These are phyloP conservation scores for Symbiodinium natans DNA, from an alignment of 73 alveolate species.

Conservation along the genomic window DNA sequence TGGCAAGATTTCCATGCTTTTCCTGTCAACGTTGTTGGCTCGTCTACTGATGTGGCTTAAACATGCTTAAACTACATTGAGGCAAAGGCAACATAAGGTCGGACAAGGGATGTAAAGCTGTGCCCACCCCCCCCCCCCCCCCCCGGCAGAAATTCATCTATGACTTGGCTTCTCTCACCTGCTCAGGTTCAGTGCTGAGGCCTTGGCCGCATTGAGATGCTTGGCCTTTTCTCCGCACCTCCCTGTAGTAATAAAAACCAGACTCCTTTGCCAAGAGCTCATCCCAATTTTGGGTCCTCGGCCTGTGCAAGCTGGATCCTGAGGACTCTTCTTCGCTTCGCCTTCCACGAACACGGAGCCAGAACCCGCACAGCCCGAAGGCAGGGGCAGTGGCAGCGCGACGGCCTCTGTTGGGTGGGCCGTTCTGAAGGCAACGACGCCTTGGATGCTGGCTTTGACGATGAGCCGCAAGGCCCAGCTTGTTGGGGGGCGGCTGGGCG, in stretches of 20 bases:
- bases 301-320: background rate
- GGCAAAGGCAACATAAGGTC: too few species aligned
- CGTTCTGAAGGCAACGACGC: background rate
- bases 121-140: background rate
- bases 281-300: background rate
- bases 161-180: too few species aligned
- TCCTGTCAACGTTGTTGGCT: too few species aligned
- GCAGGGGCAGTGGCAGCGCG: background rate
- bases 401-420: too few species aligned
- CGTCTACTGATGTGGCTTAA: too few species aligned
- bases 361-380: background rate
- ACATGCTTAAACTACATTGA: too few species aligned
- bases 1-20: too few species aligned
- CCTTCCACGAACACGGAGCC: background rate
- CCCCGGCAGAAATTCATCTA: too few species aligned
- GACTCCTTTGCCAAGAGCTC: background rate
- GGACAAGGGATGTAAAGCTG: too few species aligned
- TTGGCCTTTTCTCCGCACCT: too few species aligned
- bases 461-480: background rate
- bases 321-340: background rate
- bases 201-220: background rate
- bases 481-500: too few species aligned
- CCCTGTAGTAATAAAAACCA: too few species aligned
- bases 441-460: background rate
- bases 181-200: constrained; percentile 13